A percentile compares a stretch with the other conserved stretches of the same genome.
These are phyloP conservation scores for Trichophyton verrucosum DNA, from an alignment of 2,329 filamentous ascomycete genomes.

Conservation along the genomic window DNA sequence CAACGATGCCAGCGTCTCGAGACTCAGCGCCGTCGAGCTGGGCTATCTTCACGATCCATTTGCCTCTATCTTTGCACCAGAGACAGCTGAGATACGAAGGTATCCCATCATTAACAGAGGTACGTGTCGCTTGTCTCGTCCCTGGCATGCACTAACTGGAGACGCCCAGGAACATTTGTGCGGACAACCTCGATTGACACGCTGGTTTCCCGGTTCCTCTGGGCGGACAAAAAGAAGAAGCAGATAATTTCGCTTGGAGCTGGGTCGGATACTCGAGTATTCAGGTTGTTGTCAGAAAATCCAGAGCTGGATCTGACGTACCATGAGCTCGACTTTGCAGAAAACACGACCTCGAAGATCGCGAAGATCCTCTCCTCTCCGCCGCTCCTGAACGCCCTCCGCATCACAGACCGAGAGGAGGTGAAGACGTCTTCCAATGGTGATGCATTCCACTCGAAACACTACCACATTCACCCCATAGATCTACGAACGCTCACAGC, in stretches of 20 bases:
- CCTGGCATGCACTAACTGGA: neutral
- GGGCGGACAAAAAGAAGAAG: slow-evolving; percentile 32
- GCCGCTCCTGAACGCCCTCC: slow-evolving; percentile 22
- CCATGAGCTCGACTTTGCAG: slow-evolving; percentile 83
- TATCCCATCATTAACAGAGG: slow-evolving; percentile 92
- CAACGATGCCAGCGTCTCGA: slow-evolving; percentile 76
- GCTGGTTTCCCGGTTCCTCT: slow-evolving; percentile 61
- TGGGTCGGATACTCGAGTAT: slow-evolving; percentile 81
- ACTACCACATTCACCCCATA: slow-evolving; percentile 48
- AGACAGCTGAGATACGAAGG: slow-evolving; percentile 41
- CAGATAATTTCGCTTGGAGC: slow-evolving; percentile 90
- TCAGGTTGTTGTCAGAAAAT: slow-evolving; percentile 51
- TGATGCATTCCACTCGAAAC: slow-evolving; percentile 35
- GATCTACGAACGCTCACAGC: slow-evolving; percentile 54
- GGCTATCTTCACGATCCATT: slow-evolving; percentile 78
- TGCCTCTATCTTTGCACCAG: slow-evolving; percentile 55
- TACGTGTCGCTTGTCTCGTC: slow-evolving; percentile 23
- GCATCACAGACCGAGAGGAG: slow-evolving; percentile 19
- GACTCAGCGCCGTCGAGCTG: slow-evolving; percentile 73
- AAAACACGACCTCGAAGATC: slow-evolving; percentile 58
- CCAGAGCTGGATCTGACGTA: slow-evolving; percentile 50
- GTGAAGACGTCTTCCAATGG: slow-evolving; percentile 28
- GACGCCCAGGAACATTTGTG: slow-evolving; percentile 66
- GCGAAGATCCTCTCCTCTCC: slow-evolving; percentile 26
- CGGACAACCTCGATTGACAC: slow-evolving; percentile 72